Conservation (phyloP, 1,284 basidiomycete genomes). For the Malassezia obtusa region DNA sequence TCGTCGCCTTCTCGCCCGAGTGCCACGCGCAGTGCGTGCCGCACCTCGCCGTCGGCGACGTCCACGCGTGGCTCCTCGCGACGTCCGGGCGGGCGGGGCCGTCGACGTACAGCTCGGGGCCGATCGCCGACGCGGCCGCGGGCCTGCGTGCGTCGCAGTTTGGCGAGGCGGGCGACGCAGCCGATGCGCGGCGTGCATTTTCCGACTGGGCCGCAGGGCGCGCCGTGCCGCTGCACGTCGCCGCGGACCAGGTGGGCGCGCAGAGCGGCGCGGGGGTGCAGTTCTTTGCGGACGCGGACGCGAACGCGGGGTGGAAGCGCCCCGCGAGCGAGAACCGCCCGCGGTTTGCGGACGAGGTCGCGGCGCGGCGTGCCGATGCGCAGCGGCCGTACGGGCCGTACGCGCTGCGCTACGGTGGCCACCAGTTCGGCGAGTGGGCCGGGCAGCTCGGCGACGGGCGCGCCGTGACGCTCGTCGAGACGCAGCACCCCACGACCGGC, state of each 20-base stretch:
- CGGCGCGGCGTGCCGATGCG: neutral
- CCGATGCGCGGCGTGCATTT: conserved; percentile 12
- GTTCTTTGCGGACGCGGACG: conserved; percentile 20
- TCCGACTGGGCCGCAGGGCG: conserved; percentile 17
- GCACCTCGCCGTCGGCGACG: conserved; percentile 74
- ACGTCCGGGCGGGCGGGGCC: conserved; percentile 46
- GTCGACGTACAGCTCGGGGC: conserved; percentile 36
- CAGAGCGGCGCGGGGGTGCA: conserved; percentile 22
- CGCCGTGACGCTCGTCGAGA: conserved; percentile 70
- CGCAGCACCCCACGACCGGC: conserved; percentile 53
- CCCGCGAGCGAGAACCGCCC: neutral
- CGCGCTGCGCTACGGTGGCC: conserved; percentile 43
- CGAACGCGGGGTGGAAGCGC: neutral
- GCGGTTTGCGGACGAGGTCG: neutral
- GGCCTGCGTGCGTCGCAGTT: neutral
- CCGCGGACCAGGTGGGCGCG: neutral
- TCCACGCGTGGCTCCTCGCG: conserved; percentile 57
- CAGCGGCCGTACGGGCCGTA: conserved; percentile 26
- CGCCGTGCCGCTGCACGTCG: conserved; percentile 5
- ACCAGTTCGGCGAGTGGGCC: conserved; percentile 83
- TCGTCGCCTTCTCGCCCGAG: conserved; percentile 60
- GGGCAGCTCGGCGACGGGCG: conserved; percentile 95
- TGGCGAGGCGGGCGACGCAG: neutral
- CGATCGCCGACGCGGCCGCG: conserved; percentile 15
- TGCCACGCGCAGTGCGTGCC: conserved; percentile 69